phyloP scores from a whole-genome alignment of 179 eudicot species.

The Heliamphora pulchella region DNA sequence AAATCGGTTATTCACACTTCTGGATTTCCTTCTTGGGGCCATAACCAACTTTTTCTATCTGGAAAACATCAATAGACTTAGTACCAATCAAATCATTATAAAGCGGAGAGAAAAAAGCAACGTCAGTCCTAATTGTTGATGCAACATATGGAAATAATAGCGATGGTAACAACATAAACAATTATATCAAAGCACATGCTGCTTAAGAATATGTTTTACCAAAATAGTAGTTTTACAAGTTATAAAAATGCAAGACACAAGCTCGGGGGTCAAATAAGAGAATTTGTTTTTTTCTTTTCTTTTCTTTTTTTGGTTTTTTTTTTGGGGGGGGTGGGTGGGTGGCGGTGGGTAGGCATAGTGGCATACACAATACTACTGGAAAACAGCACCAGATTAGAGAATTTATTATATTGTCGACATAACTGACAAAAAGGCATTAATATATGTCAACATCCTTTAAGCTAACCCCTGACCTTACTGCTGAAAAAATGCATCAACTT shows the following conservation, averaged over 20 bases:
- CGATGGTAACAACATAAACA: neutral
- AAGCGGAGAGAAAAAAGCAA: neutral
- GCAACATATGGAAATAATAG: neutral
- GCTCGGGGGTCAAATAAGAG: neutral
- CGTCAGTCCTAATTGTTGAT: neutral
- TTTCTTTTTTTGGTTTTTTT: neutral
- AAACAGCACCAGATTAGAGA: neutral
- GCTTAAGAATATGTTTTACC: neutral
- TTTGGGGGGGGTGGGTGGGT: too few relatives aligned
- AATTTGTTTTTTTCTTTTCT: neutral
- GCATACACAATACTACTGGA: neutral
- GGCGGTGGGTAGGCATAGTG: too few relatives aligned
- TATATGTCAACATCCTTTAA: neutral
- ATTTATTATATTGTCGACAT: neutral
- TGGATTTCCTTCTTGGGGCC: conserved; percentile 29
- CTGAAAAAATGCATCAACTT: too few relatives aligned
- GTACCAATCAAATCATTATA: neutral
- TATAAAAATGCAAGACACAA: neutral
- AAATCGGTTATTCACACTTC: conserved; percentile 17
- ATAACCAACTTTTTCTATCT: conserved; percentile 14
- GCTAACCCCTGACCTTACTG: neutral
- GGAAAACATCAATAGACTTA: conserved; percentile 5
- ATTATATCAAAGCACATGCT: neutral
- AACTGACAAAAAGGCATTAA: neutral
- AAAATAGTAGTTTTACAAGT: neutral